phyloP scores from a whole-genome alignment of 202 grass and related monocot genomes.

The Zoysia matrella region DNA sequence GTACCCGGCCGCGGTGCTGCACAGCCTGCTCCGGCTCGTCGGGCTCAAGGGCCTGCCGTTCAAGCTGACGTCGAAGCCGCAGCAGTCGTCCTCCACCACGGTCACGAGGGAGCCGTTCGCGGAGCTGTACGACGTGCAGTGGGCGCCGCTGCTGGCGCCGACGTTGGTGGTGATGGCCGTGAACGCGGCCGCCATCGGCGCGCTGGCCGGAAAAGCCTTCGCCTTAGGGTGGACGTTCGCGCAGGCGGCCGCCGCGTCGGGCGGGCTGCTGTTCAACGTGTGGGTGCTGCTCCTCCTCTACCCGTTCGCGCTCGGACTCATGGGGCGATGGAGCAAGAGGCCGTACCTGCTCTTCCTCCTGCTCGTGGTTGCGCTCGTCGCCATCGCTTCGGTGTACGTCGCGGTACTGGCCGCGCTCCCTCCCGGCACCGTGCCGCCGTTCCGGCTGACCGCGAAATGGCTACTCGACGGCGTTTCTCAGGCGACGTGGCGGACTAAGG shows the following conservation, averaged over 20 bases:
- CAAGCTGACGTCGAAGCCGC: conserved; percentile 54
- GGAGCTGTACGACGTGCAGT: conserved; percentile 64
- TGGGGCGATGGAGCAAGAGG: conserved; percentile 63
- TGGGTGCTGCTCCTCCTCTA: conserved; percentile 83
- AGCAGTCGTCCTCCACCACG: neutral
- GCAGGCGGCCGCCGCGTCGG: neutral
- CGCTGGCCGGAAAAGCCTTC: neutral
- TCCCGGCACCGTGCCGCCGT: no score
- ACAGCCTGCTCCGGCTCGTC: conserved; percentile 50
- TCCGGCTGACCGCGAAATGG: no score
- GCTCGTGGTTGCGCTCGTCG: conserved; percentile 27
- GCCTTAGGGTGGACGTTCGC: neutral
- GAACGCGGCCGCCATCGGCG: neutral
- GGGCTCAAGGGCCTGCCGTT: conserved; percentile 50
- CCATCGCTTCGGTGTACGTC: conserved; percentile 41
- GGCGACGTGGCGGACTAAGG: no score
- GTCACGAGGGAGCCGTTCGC: conserved; percentile 56
- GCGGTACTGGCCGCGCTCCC: conserved; percentile 21
- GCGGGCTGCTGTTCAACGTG: conserved; percentile 71
- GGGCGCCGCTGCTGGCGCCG: conserved; percentile 63
- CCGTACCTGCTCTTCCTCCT: conserved; percentile 47
- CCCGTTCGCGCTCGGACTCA: conserved; percentile 74
- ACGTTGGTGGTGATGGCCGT: conserved; percentile 36
- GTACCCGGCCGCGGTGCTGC: conserved; percentile 47
- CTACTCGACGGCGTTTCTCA: no score